Evolutionary conservation across 2,329 filamentous ascomycete species (phyloP), one percentile per base, ranked within the genome.

Genomic region (Dactylellina sp.): DNA sequence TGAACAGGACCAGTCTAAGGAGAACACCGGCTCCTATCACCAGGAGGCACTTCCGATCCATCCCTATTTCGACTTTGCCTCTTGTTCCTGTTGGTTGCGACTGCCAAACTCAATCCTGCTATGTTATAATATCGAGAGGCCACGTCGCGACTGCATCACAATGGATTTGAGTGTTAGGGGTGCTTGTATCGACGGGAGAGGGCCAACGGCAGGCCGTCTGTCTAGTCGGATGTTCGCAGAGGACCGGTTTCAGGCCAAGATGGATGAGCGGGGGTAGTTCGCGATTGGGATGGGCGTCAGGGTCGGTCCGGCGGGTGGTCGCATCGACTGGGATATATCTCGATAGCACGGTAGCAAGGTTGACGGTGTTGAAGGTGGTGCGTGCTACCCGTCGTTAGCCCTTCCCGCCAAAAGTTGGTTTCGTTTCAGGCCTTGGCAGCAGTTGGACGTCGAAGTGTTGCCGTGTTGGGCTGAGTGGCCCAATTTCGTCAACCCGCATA

Each of bases 1-100:
- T 84, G 80, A 93, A 93, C 60, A 98, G 86, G 64, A 92, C 83
- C 72, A 98, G 85, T 77, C 95, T 89, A 77, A 98, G 84, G 75
- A 89, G 86, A 64, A 91, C 89, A 70, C 93, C 94, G 59, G 88
- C 88, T 72, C 85, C 85, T 80, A 93, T 96, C 70, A 97, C 76
- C 7, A 75, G 49, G 47, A 78, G 62, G 47, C 75, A 75, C 52
- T 75, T 77, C 59, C 76, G 68, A 72, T 76, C 76, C 76, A 77
- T 78, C 59, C 70, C 61, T 56, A n/a, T 39, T 37, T 35, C 47
- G 47, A 56, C 22, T 20, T 56, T 18, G 52, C 39, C 39, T 47
- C n/a, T 59, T 14, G 20, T n/a, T 52, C 28, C 7, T 14, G 22
- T 56, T 9, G 4, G 28, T 32, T 32, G 28, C 28, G 4, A 9